Base-by-base conservation (phyloP, 768 basidiomycete species). In the Xerocomellus dryophilus region DNA sequence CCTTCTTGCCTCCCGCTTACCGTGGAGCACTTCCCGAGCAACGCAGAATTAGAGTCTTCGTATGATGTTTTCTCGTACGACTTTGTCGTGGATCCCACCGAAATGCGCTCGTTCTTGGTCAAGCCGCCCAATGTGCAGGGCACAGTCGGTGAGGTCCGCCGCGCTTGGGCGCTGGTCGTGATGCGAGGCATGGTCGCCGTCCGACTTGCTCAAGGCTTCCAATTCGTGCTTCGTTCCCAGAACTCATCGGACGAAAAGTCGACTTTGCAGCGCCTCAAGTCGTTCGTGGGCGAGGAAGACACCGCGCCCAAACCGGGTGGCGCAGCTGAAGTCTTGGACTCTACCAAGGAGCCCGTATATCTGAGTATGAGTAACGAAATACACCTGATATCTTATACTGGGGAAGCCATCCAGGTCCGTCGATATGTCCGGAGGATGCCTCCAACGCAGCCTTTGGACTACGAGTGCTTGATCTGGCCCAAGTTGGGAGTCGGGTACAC, bases 101-200 rank as follows among this genome's bases (percentile, higher is more conserved):
- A 93, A 63, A 91, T 93, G 79, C 79, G 83, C 6, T 92, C 92
- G 3, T 93, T 95, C 74, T 77, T 98, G 51, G 84, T 98, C 47
- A 83, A 86, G 51, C 83, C 83, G 2, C 84, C 85, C 0, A 72
- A 71, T 36, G 54, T 73, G 18, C 66, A 72, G 31, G 79, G 79
- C 4, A 76, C 72, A 8, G 57, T 76, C 31, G 87, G 88, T 14
- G 81, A 85, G 17, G 63, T 80, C 36, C 80, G 87, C 7, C 78
- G 81, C 21, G 83, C 81, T 5, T 90, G 87, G 86, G 90, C 88
- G 0, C 69, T 90, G 21, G 81, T 78, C 2, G 86, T 92, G 17
- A 92, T 98, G 89, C 83, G 88, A 25, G 93, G 90, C 32, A 95
- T 98, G 90, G 91, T 91, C 1, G 93, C 90, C 4, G 86, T 97